A percentile compares a stretch with the other conserved stretches of the same genome.
These are phyloP conservation scores for Monosporascus sp. DNA, from an alignment of 2,329 filamentous ascomycete species.

Conservation along the genomic window DNA sequence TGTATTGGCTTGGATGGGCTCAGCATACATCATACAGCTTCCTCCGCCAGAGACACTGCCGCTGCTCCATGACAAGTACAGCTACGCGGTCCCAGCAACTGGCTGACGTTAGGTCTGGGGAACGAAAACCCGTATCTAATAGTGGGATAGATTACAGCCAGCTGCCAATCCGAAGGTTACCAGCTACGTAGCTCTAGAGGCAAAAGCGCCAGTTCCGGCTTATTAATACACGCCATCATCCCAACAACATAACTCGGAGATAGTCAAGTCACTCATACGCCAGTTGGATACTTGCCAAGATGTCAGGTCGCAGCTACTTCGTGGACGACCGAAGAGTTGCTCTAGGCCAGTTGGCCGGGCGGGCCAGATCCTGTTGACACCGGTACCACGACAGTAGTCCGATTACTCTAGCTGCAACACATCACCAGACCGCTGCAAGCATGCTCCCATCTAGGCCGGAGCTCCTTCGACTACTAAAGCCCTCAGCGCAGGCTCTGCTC, in stretches of 20 bases:
- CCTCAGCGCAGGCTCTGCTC: conserved; percentile 6
- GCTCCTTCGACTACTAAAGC: background rate
- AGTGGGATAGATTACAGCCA: conserved; percentile 4
- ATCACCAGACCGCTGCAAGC: conserved; percentile 24
- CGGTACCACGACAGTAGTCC: conserved; percentile 36
- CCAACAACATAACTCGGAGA: conserved; percentile 35
- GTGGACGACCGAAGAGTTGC: conserved; percentile 37
- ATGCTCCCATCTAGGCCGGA: conserved; percentile 11
- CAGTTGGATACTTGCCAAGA: conserved; percentile 19
- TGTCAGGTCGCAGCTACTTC: conserved; percentile 32
- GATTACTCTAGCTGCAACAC: conserved; percentile 32
- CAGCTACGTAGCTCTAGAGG: conserved; percentile 27
- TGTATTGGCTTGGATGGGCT: background rate
- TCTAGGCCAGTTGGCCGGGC: conserved; percentile 39
- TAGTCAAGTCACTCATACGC: conserved; percentile 15
- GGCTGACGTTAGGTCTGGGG: conserved; percentile 10
- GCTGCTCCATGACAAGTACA: conserved; percentile 10
- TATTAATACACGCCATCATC: conserved; percentile 39
- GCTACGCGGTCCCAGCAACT: conserved; percentile 8
- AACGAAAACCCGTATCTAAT: conserved; percentile 7
- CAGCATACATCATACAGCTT: background rate
- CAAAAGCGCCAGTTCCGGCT: conserved; percentile 38
- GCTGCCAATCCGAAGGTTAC: conserved; percentile 22
- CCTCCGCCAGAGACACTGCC: conserved; percentile 11
- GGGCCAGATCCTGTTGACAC: conserved; percentile 34